Percentiles rank a stretch among this genome's conserved stretches.
phyloP scores from a whole-genome alignment of 257 asterid genomes.

The Rehmannia glutinosa region DNA sequence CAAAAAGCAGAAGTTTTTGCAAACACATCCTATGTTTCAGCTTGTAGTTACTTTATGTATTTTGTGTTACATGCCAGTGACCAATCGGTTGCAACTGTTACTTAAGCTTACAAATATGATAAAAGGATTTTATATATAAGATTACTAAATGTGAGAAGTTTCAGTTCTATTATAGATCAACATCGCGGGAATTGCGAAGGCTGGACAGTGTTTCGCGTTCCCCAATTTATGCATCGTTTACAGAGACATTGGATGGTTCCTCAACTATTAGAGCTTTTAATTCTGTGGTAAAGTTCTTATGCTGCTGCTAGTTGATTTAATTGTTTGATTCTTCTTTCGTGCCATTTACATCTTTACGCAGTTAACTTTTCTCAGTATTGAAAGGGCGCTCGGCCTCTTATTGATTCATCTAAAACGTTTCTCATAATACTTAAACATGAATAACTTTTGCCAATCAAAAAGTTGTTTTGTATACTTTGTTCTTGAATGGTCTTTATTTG shows the following conservation, averaged over 20 bases:
- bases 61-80: background rate
- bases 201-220: conserved; percentile 97
- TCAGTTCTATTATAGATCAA: conserved; percentile 93
- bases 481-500: background rate
- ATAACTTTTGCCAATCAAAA: too few relatives aligned
- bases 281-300: conserved; percentile 44
- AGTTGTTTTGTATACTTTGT: background rate
- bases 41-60: too few relatives aligned
- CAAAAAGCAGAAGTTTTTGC: too few relatives aligned
- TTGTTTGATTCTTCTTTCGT: background rate
- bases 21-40: too few relatives aligned
- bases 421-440: too few relatives aligned
- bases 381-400: too few relatives aligned
- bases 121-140: background rate
- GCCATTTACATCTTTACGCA: too few relatives aligned
- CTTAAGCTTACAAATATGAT: background rate
- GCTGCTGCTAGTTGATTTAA: background rate
- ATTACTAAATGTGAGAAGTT: conserved; percentile 30
- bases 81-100: background rate
- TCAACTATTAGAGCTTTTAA: conserved; percentile 86
- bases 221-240: conserved; percentile 90
- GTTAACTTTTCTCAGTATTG: too few relatives aligned
- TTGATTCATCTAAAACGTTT: too few relatives aligned
- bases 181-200: conserved; percentile 92
- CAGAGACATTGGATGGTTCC: conserved; percentile 93